phyloP scores from a whole-genome alignment of 352 stramenopile species.

The Blastocystis sp. region DNA sequence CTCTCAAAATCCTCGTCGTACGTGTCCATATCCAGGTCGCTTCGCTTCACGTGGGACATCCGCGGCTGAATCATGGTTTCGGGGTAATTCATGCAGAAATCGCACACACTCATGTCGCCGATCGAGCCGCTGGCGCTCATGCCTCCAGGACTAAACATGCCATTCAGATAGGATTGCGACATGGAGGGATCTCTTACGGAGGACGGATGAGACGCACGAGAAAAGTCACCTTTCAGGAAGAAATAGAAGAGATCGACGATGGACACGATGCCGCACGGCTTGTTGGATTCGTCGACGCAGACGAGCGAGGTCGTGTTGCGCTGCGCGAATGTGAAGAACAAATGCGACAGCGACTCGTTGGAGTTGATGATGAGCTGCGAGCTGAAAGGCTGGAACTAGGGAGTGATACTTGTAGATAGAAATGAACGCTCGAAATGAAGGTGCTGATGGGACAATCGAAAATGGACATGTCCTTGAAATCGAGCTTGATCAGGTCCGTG shows the following conservation, averaged over 20 bases:
- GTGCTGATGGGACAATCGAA: conserved; percentile 63
- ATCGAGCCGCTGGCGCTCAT: conserved; percentile 23
- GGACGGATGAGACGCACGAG: neutral
- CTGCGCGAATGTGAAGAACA: conserved; percentile 68
- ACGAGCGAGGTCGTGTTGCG: conserved; percentile 58
- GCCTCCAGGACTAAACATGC: neutral
- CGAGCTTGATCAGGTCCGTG: conserved; percentile 67
- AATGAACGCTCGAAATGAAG: conserved; percentile 55
- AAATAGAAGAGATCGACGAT: conserved; percentile 69
- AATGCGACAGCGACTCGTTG: conserved; percentile 39
- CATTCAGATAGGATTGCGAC: neutral
- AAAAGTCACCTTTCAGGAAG: conserved; percentile 66
- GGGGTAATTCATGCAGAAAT: conserved; percentile 49
- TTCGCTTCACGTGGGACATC: conserved; percentile 14
- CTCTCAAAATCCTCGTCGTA: conserved; percentile 66
- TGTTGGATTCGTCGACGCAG: conserved; percentile 38
- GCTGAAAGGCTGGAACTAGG: conserved; percentile 64
- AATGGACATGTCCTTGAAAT: conserved; percentile 60
- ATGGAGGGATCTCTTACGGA: conserved; percentile 28
- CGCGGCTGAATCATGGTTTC: conserved; percentile 48
- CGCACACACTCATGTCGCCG: conserved; percentile 10
- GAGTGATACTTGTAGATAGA: neutral
- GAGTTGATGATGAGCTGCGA: conserved; percentile 48
- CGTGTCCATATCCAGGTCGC: conserved; percentile 36
- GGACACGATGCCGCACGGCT: conserved; percentile 44